Evolutionary conservation across 305 asterid species (phyloP).

Genomic region (Nicotiana rustica): DNA sequence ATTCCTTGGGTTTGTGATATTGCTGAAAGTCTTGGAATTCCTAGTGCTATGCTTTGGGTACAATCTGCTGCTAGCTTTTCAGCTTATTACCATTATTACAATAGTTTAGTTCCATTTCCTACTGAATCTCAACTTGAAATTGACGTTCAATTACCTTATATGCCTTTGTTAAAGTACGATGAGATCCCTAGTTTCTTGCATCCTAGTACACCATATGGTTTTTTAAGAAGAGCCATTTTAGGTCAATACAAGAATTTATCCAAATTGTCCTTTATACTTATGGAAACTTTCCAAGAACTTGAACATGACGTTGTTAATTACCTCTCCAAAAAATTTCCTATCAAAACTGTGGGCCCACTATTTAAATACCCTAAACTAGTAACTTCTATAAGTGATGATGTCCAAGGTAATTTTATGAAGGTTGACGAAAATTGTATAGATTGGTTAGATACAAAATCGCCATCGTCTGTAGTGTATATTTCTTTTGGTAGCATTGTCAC

Average conservation of each 20-base stretch:
- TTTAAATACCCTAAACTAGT: slow-evolving; percentile 42
- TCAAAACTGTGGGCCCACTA: slow-evolving; percentile 72
- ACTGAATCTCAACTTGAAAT: slow-evolving; percentile 45
- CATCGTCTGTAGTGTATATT: slow-evolving; percentile 64
- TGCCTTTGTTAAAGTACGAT: slow-evolving; percentile 64
- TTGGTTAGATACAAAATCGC: slow-evolving; percentile 71
- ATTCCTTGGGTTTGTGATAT: slow-evolving; percentile 77
- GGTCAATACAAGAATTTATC: slow-evolving; percentile 56
- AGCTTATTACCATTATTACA: slow-evolving; percentile 57
- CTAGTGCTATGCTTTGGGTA: slow-evolving; percentile 66
- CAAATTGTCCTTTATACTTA: slow-evolving; percentile 59
- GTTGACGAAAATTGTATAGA: slow-evolving; percentile 59
- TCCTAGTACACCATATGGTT: slow-evolving; percentile 52
- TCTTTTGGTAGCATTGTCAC: slow-evolving; percentile 78
- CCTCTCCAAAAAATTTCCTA: slow-evolving; percentile 53
- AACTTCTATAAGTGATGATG: background rate
- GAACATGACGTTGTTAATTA: slow-evolving; percentile 50
- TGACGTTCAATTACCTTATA: slow-evolving; percentile 56
- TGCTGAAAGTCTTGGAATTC: slow-evolving; percentile 55
- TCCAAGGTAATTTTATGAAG: slow-evolving; percentile 57
- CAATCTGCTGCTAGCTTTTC: slow-evolving; percentile 69
- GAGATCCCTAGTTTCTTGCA: slow-evolving; percentile 72
- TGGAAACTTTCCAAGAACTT: slow-evolving; percentile 74
- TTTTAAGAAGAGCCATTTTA: slow-evolving; percentile 48
- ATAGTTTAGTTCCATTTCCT: slow-evolving; percentile 54